Percentiles rank a stretch among this genome's conserved stretches.
These are phyloP conservation scores for Backusella mclennaniae DNA, from an alignment of 192 early-diverging fungal genomes.

Conservation along the genomic window DNA sequence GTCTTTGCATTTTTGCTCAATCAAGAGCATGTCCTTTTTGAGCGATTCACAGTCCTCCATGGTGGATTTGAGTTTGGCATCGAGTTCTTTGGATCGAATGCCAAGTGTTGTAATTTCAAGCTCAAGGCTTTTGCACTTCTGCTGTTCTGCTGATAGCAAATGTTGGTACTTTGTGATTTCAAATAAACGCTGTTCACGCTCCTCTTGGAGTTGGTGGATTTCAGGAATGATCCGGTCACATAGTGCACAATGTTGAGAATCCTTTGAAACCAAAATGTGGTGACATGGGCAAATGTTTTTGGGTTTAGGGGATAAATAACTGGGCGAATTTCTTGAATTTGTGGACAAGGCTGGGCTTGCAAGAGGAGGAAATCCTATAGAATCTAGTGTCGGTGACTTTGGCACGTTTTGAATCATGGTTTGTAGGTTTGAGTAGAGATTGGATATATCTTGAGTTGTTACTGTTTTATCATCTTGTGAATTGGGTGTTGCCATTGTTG, in stretches of 20 bases:
- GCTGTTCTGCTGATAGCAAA: background rate
- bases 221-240: conserved; percentile 28
- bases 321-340: conserved; percentile 7
- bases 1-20: conserved; percentile 76
- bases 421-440: conserved; percentile 51
- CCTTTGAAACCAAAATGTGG: conserved; percentile 22
- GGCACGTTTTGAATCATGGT: conserved; percentile 45
- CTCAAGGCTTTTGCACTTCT: background rate
- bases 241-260: conserved; percentile 25
- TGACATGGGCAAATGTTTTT: conserved; percentile 24
- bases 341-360: background rate
- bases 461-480: conserved; percentile 15
- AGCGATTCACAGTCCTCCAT: conserved; percentile 58
- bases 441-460: conserved; percentile 49
- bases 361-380: background rate
- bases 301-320: conserved; percentile 20
- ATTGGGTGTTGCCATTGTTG: background rate
- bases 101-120: background rate
- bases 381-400: background rate
- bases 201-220: conserved; percentile 20
- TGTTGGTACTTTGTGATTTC: conserved; percentile 7
- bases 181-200: conserved; percentile 12
- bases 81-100: conserved; percentile 33
- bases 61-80: conserved; percentile 64
- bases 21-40: conserved; percentile 54